Evolutionary conservation across 257 asterid species (phyloP), one percentile per base, ranked within the genome.

Genomic region (Coffea canephora): DNA sequence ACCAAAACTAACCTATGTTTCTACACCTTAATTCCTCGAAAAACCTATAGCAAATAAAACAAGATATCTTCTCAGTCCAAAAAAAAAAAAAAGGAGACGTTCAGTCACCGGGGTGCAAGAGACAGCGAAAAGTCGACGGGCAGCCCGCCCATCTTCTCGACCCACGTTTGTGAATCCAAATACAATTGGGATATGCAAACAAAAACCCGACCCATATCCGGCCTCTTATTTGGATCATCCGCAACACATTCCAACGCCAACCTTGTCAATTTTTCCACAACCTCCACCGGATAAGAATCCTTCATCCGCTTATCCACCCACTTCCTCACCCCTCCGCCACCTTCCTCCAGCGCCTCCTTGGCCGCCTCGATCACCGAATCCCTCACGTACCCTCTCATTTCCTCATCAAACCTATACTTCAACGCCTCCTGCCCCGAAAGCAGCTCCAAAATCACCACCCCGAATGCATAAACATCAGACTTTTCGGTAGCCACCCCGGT

Each of bases 271-370:
- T 87, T 92, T 85, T 82, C 97, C 78, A 89, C 99, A 80, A 80
- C 97, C 5, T 94, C 96, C 78, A 96, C 97, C 69, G 99, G 99
- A n/a, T 90, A 96, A n/a, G 99, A 96, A 69, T 96, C 99, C 88
- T 71, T 89, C 86, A 96, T 49, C 89, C 98, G 86, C 88, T 70
- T 83, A 71, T 96, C 99, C 74, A 92, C 91, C 98, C 99, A 96
- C 80, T 88, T 77, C 91, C 99, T 81, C 91, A 93, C 85, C 80
- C 87, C 89, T 75, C 91, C 81, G 55, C 90, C 89, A 79, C 89
- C 89, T 25, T 62, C 82, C 84, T 9, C 76, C 88, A n/a, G 87
- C 90, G 76, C 87, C 90, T 71, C 89, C 83, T 87, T 87, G 87
- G 83, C 86, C 69, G 84, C 64, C 34, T 92, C 97, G 79, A 95